phyloP scores from a whole-genome alignment of 441 rosid genomes.

The Manihot esculenta region DNA sequence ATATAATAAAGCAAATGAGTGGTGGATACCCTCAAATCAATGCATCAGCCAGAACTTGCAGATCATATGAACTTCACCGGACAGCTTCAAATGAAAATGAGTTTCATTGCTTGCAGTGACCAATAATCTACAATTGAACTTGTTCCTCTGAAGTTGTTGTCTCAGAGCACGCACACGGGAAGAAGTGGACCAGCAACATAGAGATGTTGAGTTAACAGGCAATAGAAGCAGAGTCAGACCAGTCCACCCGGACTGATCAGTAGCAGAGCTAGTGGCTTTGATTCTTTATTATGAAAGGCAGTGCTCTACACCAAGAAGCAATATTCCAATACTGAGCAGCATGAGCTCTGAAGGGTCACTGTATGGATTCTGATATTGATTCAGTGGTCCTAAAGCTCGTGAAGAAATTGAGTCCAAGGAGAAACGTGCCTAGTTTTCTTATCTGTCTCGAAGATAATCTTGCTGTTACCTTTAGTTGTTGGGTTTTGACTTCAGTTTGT shows the following conservation, averaged over 20 bases:
- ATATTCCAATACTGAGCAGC: not conserved
- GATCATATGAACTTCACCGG: too few relatives aligned
- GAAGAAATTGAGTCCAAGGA: not conserved
- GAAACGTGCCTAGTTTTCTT: not conserved
- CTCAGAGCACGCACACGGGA: not conserved
- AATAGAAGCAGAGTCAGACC: not conserved
- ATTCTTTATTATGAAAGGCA: not conserved
- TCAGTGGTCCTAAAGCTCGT: not conserved
- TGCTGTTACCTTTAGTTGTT: conserved; percentile 3
- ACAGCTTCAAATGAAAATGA: too few relatives aligned
- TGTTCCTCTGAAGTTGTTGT: not conserved
- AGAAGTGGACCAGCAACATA: not conserved
- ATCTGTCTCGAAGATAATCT: not conserved
- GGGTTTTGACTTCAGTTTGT: not conserved
- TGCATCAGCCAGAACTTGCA: not conserved
- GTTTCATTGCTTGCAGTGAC: too few relatives aligned
- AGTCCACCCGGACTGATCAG: not conserved
- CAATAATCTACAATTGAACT: not conserved
- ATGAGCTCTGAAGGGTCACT: conserved; percentile 19
- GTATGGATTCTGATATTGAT: not conserved
- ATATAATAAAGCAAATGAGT: too few relatives aligned
- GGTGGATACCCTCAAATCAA: too few relatives aligned
- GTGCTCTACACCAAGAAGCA: not conserved
- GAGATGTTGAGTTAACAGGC: not conserved
- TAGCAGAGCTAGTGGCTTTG: not conserved